These are phyloP conservation scores for Petunia hybrid DNA, from an alignment of 305 asterid species.

Conservation along the genomic window DNA sequence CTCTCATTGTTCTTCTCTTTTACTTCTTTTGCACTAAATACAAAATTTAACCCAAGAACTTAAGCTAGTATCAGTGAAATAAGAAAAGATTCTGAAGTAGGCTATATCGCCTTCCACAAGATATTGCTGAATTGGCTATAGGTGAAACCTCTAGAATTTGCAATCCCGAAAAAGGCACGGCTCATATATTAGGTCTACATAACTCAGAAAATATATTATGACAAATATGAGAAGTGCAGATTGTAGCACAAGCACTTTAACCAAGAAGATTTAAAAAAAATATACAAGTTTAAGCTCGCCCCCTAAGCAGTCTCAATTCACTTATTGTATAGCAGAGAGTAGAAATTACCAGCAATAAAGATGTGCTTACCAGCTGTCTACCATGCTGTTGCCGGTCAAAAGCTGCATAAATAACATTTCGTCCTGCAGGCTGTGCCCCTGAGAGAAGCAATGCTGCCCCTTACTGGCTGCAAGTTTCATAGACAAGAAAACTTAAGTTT, in stretches of 20 bases:
- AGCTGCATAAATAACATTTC: constrained; percentile 82
- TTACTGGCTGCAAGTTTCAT: constrained; percentile 59
- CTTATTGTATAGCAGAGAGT: background rate
- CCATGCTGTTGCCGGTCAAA: constrained; percentile 82
- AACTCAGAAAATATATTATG: too few species aligned
- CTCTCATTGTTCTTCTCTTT: too few species aligned
- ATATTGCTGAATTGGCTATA: too few species aligned
- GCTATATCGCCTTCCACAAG: too few species aligned
- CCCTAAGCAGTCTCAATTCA: constrained; percentile 5
- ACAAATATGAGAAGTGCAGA: background rate
- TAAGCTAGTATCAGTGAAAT: too few species aligned
- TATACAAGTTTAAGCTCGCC: background rate
- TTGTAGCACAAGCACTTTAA: background rate
- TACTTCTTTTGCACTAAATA: too few species aligned
- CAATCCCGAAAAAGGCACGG: too few species aligned
- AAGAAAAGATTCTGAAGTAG: too few species aligned
- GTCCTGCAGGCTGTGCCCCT: constrained; percentile 67
- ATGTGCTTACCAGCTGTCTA: constrained; percentile 75
- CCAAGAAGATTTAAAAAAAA: background rate
- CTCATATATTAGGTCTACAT: too few species aligned
- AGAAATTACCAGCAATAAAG: constrained; percentile 32
- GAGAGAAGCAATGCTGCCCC: constrained; percentile 77
- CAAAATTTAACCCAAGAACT: too few species aligned
- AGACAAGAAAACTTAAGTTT: background rate
- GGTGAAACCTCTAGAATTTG: too few species aligned